Base-by-base conservation (phyloP, 1,284 basidiomycete species). In the Irpex rosettiformis region DNA sequence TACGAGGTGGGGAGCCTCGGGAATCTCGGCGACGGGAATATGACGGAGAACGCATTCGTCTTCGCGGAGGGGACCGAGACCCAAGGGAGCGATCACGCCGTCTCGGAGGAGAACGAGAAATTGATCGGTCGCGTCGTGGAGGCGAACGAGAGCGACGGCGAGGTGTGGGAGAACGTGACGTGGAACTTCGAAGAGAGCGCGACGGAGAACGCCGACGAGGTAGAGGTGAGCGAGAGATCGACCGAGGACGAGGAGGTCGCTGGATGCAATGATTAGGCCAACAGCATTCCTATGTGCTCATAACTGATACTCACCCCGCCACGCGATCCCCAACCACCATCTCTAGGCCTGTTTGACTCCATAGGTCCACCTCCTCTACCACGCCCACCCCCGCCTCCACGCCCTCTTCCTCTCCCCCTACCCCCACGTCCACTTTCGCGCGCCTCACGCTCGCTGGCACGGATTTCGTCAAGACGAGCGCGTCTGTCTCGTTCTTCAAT, bases 401-500 rank as follows among this genome's bases (percentile, higher is more conserved):
- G 61, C 0, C 73, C 72, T 3, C 73, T 63, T 2, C 72, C 73
- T 8, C 69, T 61, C 18, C 79, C 72, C 1, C 75, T 60, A 13
- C 48, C 22, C 2, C 70, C 75, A 29, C 81, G 77, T 10, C 81
- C 75, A 24, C 79, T 75, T 4, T 77, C 75, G 37, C 82, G 75
- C 2, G 76, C 79, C 42, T 74, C 75, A 54, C 83, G 74, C 59
- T 84, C 85, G 28, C 77, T 72, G 45, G 84, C 81, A 54, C 83
- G 75, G 54, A 89, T 79, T 61, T 91, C 89, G 63, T 92, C 88
- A 16, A 90, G 71, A 21, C 86, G 78, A 40, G 77, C 74, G 33
- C 90, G 78, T 55, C 89, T 78, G 67, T 90, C 85, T 58, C 86
- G 77, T 70, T 92, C 90, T 54, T 85, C 84, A 49, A 93, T 77